Evolutionary conservation across 805 yeast genomes (phyloP), one percentile per base, ranked within the genome.

Genomic region (Suhomyces tanzawaensis): DNA sequence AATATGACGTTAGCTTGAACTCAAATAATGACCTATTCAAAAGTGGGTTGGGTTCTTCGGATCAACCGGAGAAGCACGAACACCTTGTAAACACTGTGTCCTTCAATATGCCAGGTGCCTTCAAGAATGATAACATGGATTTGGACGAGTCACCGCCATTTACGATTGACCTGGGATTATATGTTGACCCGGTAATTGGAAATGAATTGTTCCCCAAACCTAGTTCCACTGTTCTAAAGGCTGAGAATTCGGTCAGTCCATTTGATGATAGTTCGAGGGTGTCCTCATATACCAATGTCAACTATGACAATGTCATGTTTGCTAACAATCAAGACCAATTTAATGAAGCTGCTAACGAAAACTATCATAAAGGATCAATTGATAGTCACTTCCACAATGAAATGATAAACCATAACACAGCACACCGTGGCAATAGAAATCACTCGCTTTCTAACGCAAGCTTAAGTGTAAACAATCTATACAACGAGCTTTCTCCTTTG

Each of bases 71-170:
- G 9, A 22, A 23, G 13, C 28, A 19, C 5, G 36, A 32, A 15
- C 31, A 25, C 4, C 7, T 19, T 19, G 19, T 24, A 13, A 27
- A 32, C 19, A 25, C 44, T 19, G 33, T 42, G 7, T 40, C 45
- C 2, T 47, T 53, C 27, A 52, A 39, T 31, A 55, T 55, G 51
- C 64, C 65, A 7, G 66, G 63, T 6, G 64, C 57, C 4, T 57
- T 59, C 37, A 48, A 49, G 21, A 46, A 42, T 19, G 49, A 45
- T 23, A 40, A 30, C 15, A 62, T 65, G 71, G 71, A 66, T 12
- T 32, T 65, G 12, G 71, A 65, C 36, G 66, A 60, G 19, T 52
- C 59, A 14, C 69, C 69, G 7, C 67, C 66, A 12, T 62, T 63
- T 39, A 57, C 68, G 6, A 52, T 65, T 12, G 69, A 58, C 21